These are phyloP conservation scores for Pterocarpus macrocarpus DNA, from an alignment of 306 rosid genomes.

Conservation along the genomic window DNA sequence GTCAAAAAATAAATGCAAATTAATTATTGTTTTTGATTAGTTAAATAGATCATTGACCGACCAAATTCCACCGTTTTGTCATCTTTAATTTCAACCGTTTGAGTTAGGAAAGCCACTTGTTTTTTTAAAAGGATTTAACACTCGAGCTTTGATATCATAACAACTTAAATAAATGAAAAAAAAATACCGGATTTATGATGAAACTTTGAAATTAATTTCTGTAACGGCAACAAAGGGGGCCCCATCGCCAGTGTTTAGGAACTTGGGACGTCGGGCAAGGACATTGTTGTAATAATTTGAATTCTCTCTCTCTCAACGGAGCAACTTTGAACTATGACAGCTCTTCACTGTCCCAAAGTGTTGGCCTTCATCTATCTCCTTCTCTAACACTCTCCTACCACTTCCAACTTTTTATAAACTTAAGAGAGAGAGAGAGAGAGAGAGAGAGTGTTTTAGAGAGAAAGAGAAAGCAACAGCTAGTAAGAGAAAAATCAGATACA, in stretches of 20 bases:
- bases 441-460: background rate
- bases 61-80: too few relatives aligned
- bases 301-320: slow-evolving; percentile 44
- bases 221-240: slow-evolving; percentile 48
- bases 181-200: background rate
- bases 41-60: too few relatives aligned
- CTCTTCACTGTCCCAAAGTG: slow-evolving; percentile 64
- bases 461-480: background rate
- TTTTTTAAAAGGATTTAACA: too few relatives aligned
- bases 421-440: background rate
- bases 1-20: too few relatives aligned
- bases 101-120: too few relatives aligned
- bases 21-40: too few relatives aligned
- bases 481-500: slow-evolving; percentile 34
- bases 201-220: slow-evolving; percentile 10
- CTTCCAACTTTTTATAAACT: slow-evolving; percentile 22
- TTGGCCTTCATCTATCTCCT: slow-evolving; percentile 37
- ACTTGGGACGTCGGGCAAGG: slow-evolving; percentile 4
- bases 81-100: too few relatives aligned
- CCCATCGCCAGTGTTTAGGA: slow-evolving; percentile 41
- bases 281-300: slow-evolving; percentile 68
- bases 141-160: background rate
- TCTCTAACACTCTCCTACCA: slow-evolving; percentile 40
- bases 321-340: slow-evolving; percentile 68
- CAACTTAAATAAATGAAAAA: background rate